A percentile compares a stretch with the other conserved stretches of the same genome.
Evolutionary conservation across 805 yeast species (phyloP).

Genomic region (Candida montana): DNA sequence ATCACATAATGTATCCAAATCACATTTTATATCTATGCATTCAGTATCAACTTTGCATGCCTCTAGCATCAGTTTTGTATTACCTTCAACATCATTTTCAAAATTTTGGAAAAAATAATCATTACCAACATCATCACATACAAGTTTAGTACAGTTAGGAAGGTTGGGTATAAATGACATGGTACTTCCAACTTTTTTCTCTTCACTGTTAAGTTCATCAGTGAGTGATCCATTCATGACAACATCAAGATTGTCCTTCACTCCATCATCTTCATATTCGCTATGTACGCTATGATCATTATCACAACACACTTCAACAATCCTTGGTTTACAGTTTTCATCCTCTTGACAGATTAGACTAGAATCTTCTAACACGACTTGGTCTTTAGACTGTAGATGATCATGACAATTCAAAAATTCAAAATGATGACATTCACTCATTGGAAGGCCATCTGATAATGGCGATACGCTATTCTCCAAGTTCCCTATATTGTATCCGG

Average conservation of each 20-base stretch:
- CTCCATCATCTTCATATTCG: background rate
- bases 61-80: background rate
- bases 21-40: constrained; percentile 25
- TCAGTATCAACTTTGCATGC: constrained; percentile 5
- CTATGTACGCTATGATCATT: constrained; percentile 23
- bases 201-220: too few species aligned
- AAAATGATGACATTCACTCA: constrained; percentile 35
- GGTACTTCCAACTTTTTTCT: background rate
- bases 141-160: constrained; percentile 12
- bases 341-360: constrained; percentile 18
- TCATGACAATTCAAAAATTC: constrained; percentile 36
- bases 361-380: constrained; percentile 15
- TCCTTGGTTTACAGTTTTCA: constrained; percentile 32
- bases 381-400: constrained; percentile 12
- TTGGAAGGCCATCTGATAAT: constrained; percentile 2
- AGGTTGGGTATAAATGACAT: constrained; percentile 8
- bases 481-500: background rate
- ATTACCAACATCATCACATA: constrained; percentile 3
- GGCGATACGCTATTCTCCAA: too few species aligned
- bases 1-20: constrained; percentile 24
- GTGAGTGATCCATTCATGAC: too few species aligned
- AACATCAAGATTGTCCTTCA: too few species aligned
- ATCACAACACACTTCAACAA: constrained; percentile 39
- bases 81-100: background rate
- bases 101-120: background rate